These are phyloP conservation scores for Gillenia trifoliata DNA, from an alignment of 306 rosid genomes.

Conservation along the genomic window DNA sequence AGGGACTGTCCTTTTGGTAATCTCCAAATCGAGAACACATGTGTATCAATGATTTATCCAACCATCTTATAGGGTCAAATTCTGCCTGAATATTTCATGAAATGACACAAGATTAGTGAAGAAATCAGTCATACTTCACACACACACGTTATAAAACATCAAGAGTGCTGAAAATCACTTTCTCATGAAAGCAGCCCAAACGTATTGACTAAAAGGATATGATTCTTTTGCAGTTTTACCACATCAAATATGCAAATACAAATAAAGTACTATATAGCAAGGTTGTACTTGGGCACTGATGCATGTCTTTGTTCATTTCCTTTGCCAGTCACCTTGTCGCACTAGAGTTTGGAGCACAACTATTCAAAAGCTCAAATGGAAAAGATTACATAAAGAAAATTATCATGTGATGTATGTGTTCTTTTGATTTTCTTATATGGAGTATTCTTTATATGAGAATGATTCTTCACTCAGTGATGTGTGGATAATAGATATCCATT, in stretches of 20 bases:
- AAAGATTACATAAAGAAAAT: background rate
- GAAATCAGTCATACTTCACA: background rate
- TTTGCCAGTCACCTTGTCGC: background rate
- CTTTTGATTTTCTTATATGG: background rate
- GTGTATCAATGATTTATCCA: constrained; percentile 91
- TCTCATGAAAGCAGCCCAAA: background rate
- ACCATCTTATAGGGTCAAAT: constrained; percentile 98
- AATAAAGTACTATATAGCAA: background rate
- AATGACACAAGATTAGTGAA: constrained; percentile 15
- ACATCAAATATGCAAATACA: background rate
- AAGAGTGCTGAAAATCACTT: background rate
- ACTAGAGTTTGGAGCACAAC: background rate
- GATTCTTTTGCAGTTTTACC: background rate
- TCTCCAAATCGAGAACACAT: constrained; percentile 92
- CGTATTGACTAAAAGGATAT: background rate
- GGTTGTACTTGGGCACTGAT: background rate
- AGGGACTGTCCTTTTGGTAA: constrained; percentile 75
- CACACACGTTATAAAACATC: background rate
- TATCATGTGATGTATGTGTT: background rate
- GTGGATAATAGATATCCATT: background rate
- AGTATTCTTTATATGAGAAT: background rate
- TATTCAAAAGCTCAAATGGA: background rate
- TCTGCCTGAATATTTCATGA: constrained; percentile 65
- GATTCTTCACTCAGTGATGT: background rate
- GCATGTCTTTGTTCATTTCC: background rate